These are phyloP conservation scores for Tuber calosporum DNA, from an alignment of 495 filamentous ascomycete genomes.

Conservation along the genomic window DNA sequence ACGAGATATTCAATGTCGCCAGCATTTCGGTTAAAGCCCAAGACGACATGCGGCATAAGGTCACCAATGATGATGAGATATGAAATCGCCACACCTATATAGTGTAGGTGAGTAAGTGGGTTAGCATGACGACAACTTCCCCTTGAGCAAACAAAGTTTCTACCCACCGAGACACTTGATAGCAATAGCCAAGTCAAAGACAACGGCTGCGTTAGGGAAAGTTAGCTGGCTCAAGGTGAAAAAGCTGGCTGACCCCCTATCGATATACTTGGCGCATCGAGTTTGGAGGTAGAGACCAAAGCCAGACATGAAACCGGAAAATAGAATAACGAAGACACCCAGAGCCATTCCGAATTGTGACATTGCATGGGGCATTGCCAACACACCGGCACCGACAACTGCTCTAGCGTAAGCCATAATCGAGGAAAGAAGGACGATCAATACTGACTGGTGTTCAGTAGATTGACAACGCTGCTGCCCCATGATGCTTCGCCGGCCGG, in stretches of 20 bases:
- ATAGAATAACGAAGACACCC: slow-evolving; percentile 75
- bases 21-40: slow-evolving; percentile 60
- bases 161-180: slow-evolving; percentile 81
- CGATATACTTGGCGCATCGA: slow-evolving; percentile 83
- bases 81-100: slow-evolving; percentile 69
- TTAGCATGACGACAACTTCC: slow-evolving; percentile 4
- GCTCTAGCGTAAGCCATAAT: slow-evolving; percentile 19
- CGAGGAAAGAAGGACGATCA: slow-evolving; percentile 2
- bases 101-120: neutral
- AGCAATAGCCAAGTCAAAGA: slow-evolving; percentile 93
- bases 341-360: slow-evolving; percentile 83
- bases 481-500: slow-evolving; percentile 70
- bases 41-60: slow-evolving; percentile 89
- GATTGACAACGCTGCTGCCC: slow-evolving; percentile 85
- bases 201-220: slow-evolving; percentile 89
- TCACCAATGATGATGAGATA: slow-evolving; percentile 99
- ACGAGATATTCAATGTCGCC: slow-evolving; percentile 60
- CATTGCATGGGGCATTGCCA: slow-evolving; percentile 90
- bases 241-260: slow-evolving; percentile 73
- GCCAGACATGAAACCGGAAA: slow-evolving; percentile 79
- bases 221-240: slow-evolving; percentile 92
- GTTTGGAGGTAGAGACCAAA: slow-evolving; percentile 94
- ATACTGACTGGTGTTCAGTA: slow-evolving; percentile 81
- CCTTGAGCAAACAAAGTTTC: neutral
- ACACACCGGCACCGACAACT: slow-evolving; percentile 89